phyloP scores from a whole-genome alignment of 1,284 basidiomycete genomes.

The Xerocomus nothofagi region DNA sequence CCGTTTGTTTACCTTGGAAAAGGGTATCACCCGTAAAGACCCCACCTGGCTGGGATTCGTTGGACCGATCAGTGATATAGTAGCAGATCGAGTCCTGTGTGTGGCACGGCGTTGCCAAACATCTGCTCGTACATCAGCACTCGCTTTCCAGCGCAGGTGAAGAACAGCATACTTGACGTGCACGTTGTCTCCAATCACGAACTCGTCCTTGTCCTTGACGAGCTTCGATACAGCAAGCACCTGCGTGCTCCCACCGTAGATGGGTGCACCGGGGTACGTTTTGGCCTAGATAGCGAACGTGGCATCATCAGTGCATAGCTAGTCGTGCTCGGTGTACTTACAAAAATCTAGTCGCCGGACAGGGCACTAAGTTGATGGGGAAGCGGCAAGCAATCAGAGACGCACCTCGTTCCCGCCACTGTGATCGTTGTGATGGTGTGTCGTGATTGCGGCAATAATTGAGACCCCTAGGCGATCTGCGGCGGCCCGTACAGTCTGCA shows the following conservation, averaged over 20 bases:
- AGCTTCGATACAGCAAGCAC: slow-evolving; percentile 69
- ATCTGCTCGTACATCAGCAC: slow-evolving; percentile 44
- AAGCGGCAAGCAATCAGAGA: slow-evolving; percentile 18
- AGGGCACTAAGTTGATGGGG: slow-evolving; percentile 10
- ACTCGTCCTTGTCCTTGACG: slow-evolving; percentile 78
- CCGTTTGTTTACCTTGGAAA: slow-evolving; percentile 48
- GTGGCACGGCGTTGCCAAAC: slow-evolving; percentile 91
- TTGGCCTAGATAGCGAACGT: slow-evolving; percentile 46
- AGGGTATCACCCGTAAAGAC: slow-evolving; percentile 98
- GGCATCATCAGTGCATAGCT: slow-evolving; percentile 2
- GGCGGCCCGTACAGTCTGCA: slow-evolving; percentile 68
- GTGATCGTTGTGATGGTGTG: slow-evolving; percentile 91
- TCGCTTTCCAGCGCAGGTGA: not conserved
- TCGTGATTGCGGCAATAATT: slow-evolving; percentile 78
- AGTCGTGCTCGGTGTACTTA: slow-evolving; percentile 36
- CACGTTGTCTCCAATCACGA: slow-evolving; percentile 71
- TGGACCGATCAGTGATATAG: slow-evolving; percentile 62
- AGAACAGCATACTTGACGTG: slow-evolving; percentile 57
- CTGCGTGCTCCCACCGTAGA: slow-evolving; percentile 83
- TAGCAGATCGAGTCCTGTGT: slow-evolving; percentile 97
- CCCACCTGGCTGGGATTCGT: slow-evolving; percentile 57
- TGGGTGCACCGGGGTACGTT: slow-evolving; percentile 65
- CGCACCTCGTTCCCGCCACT: slow-evolving; percentile 80
- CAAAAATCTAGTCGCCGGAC: slow-evolving; percentile 47
- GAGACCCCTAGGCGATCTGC: slow-evolving; percentile 69